Evolutionary conservation across 495 filamentous ascomycete species (phyloP).

Genomic region (Penicillium mononematosum): DNA sequence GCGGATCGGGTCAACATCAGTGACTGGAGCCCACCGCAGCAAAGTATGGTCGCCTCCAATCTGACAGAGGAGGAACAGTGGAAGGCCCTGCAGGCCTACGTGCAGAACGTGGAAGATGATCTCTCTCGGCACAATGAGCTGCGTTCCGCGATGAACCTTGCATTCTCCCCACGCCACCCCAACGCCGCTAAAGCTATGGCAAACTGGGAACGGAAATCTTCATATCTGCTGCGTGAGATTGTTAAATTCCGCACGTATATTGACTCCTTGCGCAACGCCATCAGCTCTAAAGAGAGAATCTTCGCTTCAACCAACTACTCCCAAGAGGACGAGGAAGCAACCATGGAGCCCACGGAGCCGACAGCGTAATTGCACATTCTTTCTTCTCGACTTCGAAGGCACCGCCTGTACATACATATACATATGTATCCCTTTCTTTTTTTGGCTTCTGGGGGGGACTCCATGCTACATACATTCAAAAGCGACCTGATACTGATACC

Average conservation of each 20-base stretch:
- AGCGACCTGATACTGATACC: neutral
- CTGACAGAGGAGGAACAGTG: constrained; percentile 80
- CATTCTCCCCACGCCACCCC: constrained; percentile 82
- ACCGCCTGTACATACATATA: constrained; percentile 19
- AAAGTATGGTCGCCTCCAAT: constrained; percentile 80
- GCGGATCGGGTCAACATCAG: constrained; percentile 83
- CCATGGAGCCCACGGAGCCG: constrained; percentile 1
- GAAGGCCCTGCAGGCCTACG: constrained; percentile 69
- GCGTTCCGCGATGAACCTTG: constrained; percentile 76
- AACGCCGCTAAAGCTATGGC: constrained; percentile 81
- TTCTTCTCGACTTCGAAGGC: neutral
- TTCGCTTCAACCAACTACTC: constrained; percentile 28
- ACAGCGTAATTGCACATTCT: neutral
- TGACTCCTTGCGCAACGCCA: constrained; percentile 67
- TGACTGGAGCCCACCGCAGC: constrained; percentile 91
- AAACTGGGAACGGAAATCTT: constrained; percentile 96
- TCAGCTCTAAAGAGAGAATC: constrained; percentile 56
- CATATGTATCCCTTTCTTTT: too few species aligned
- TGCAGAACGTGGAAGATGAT: constrained; percentile 82
- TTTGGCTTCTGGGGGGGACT: too few species aligned
- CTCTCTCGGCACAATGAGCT: constrained; percentile 84
- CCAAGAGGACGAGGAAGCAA: constrained; percentile 6
- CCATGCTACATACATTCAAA: constrained; percentile 2
- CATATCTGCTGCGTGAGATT: constrained; percentile 89
- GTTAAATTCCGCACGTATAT: constrained; percentile 96